Conservation (phyloP, 1,284 basidiomycete genomes). For the Marasmius fiardii region DNA sequence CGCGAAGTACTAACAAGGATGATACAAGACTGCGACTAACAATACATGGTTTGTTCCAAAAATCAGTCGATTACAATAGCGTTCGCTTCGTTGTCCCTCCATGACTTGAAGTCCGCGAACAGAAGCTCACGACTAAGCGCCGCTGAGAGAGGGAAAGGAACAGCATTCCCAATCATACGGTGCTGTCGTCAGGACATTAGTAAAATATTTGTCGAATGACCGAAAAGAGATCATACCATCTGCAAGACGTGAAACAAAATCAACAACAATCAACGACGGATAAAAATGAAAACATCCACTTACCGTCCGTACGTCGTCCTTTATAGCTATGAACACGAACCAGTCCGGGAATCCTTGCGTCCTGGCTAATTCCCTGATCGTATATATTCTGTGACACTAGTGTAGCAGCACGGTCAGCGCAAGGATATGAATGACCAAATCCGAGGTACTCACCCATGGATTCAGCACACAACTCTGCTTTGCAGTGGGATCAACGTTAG, state of each 20-base stretch:
- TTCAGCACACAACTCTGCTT: constrained; percentile 69
- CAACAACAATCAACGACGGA: not conserved
- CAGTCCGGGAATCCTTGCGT: constrained; percentile 75
- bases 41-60: not conserved
- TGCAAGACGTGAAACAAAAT: not conserved
- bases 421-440: not conserved
- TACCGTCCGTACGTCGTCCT: constrained; percentile 56
- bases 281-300: constrained; percentile 22
- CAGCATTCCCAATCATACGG: constrained; percentile 74
- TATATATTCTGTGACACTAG: constrained; percentile 66
- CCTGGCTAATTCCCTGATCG: constrained; percentile 69
- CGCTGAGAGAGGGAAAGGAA: constrained; percentile 57
- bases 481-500: constrained; percentile 70
- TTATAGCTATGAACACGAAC: constrained; percentile 55
- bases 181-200: constrained; percentile 36
- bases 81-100: constrained; percentile 26
- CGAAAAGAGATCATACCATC: constrained; percentile 7
- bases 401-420: constrained; percentile 2
- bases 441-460: constrained; percentile 44
- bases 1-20: too few relatives aligned
- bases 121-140: constrained; percentile 64
- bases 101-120: constrained; percentile 45
- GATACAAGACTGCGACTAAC: too few relatives aligned
- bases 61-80: not conserved
- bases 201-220: not conserved